Conservation (phyloP, 225 moss, liverwort and hornwort species). For the Anthoceros angustus region DNA sequence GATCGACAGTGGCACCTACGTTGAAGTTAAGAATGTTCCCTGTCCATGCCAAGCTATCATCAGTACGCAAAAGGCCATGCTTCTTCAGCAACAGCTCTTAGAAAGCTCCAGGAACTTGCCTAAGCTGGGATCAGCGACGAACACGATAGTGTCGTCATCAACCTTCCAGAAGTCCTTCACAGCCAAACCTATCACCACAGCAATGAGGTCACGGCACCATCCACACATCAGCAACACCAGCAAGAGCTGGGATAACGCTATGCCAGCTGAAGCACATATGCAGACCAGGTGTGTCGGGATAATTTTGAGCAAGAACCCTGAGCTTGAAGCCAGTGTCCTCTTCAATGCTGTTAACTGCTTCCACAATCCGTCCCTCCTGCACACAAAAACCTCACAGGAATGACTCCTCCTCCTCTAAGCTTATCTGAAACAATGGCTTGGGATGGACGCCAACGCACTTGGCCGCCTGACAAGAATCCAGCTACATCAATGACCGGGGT, state of each 20-base stretch:
- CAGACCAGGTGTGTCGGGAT: conserved; percentile 80
- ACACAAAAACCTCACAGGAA: not conserved
- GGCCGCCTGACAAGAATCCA: conserved; percentile 77
- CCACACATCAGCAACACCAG: not conserved
- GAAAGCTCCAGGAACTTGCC: conserved; percentile 22
- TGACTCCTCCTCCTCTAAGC: not conserved
- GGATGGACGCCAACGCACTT: conserved; percentile 20
- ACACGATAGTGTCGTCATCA: conserved; percentile 91
- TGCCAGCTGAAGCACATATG: conserved; percentile 1
- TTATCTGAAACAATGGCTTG: not conserved
- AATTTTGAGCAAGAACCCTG: conserved; percentile 89
- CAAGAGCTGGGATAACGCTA: not conserved
- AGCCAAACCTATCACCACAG: conserved; percentile 50
- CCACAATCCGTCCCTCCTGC: conserved; percentile 62
- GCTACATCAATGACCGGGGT: conserved; percentile 90
- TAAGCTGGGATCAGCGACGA: conserved; percentile 93
- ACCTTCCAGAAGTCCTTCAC: conserved; percentile 81
- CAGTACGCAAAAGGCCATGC: not conserved
- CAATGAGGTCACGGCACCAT: not conserved
- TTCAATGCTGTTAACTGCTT: conserved; percentile 61
- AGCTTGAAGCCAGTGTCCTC: conserved; percentile 94
- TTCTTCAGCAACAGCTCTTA: not conserved
- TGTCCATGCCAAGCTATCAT: conserved; percentile 11
- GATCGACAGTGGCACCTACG: conserved; percentile 81
- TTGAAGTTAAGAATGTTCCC: conserved; percentile 95